A percentile compares a stretch with the other conserved stretches of the same genome.
Evolutionary conservation across 2,329 filamentous ascomycete genomes (phyloP).

Genomic region (Trichoderma cornu-damae): DNA sequence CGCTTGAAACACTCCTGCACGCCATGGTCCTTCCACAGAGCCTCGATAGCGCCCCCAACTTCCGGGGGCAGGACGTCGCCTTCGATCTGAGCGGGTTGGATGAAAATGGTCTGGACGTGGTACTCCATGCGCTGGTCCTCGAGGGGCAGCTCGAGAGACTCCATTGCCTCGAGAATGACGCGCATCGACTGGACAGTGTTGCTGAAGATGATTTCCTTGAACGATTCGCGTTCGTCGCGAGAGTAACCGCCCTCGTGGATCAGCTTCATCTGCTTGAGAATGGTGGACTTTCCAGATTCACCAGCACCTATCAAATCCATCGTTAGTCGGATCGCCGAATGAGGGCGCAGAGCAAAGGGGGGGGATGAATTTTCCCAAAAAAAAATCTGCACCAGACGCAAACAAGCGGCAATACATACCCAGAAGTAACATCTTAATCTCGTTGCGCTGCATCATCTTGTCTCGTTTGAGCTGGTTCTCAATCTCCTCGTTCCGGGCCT

Average conservation of each 20-base stretch:
- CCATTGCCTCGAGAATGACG: conserved; percentile 64
- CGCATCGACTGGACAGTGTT: conserved; percentile 67
- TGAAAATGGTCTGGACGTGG: conserved; percentile 97
- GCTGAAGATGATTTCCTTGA: conserved; percentile 68
- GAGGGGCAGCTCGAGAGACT: conserved; percentile 69
- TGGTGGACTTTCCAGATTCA: conserved; percentile 91
- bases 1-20: conserved; percentile 94
- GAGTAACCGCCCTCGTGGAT: conserved; percentile 99
- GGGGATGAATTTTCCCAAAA: no score
- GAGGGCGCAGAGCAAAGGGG: not conserved
- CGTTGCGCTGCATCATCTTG: conserved; percentile 97
- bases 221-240: conserved; percentile 70
- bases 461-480: conserved; percentile 99
- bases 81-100: conserved; percentile 95
- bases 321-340: not conserved
- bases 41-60: conserved; percentile 87
- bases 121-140: conserved; percentile 92
- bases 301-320: conserved; percentile 68
- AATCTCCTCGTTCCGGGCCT: conserved; percentile 99
- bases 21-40: conserved; percentile 86
- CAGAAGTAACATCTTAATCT: conserved; percentile 99
- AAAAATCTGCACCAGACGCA: not conserved
- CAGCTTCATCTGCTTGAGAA: conserved; percentile 99
- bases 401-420: conserved; percentile 50
- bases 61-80: conserved; percentile 91